These are phyloP conservation scores for Acer yangbiense DNA, from an alignment of 345 rosid genomes.

Conservation along the genomic window DNA sequence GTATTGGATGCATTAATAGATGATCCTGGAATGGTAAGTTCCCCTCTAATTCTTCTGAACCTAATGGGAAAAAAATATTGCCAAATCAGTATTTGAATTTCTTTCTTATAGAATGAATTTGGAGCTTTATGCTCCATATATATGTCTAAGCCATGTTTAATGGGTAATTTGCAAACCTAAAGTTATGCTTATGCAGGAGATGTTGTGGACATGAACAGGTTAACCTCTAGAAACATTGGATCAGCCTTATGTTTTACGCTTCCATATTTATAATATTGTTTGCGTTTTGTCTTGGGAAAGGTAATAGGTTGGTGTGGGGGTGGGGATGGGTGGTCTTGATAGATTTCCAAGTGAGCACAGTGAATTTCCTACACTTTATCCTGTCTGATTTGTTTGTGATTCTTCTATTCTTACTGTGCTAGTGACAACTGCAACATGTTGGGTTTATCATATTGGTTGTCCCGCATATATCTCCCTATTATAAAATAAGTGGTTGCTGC, in stretches of 20 bases:
- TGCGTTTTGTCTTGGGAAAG: background rate
- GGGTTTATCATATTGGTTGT: background rate
- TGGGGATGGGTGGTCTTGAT: background rate
- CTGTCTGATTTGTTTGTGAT: background rate
- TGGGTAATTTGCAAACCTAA: background rate
- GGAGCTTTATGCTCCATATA: background rate
- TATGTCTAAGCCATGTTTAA: background rate
- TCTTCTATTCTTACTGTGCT: background rate
- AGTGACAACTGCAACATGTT: background rate
- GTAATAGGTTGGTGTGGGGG: background rate
- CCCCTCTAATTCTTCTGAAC: conserved; percentile 11
- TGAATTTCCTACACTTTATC: background rate
- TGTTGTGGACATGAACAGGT: background rate
- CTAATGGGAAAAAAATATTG: background rate
- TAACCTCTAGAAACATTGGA: background rate
- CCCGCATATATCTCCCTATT: background rate
- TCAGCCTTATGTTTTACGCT: background rate
- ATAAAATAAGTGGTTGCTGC: background rate
- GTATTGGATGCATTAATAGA: conserved; percentile 79
- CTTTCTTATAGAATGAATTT: conserved; percentile 6
- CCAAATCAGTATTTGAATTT: conserved; percentile 11
- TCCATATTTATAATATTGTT: background rate
- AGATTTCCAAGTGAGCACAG: background rate
- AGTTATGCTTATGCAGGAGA: background rate
- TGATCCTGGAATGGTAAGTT: conserved; percentile 84